A percentile compares a stretch with the other conserved stretches of the same genome.
Conservation (phyloP, 805 yeast genomes). For the Nakazawaea laoshanensis region DNA sequence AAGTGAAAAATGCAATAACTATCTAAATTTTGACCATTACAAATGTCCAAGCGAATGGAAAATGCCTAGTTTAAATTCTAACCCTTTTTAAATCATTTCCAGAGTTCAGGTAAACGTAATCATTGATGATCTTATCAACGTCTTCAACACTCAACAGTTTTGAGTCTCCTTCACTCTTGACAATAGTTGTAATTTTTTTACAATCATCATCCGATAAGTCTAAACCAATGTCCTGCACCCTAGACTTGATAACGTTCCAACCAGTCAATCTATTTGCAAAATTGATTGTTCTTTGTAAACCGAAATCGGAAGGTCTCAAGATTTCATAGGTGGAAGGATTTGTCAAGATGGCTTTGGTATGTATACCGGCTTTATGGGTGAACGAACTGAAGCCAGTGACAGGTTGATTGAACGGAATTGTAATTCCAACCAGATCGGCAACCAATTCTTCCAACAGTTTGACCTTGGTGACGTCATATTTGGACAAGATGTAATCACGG, state of each 20-base stretch:
- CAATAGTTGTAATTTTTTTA: constrained; percentile 46
- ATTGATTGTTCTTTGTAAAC: constrained; percentile 52
- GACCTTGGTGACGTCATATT: constrained; percentile 45
- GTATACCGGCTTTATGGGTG: constrained; percentile 59
- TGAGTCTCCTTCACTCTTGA: constrained; percentile 50
- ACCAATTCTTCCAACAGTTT: constrained; percentile 52
- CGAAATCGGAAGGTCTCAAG: constrained; percentile 49
- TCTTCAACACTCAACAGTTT: constrained; percentile 53
- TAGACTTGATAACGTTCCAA: constrained; percentile 54
- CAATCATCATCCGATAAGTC: constrained; percentile 48
- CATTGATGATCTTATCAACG: constrained; percentile 51
- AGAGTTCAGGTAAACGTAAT: constrained; percentile 27
- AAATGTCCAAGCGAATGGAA: too few relatives aligned
- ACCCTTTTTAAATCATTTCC: constrained; percentile 25
- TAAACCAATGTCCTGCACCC: constrained; percentile 53
- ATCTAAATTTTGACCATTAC: too few relatives aligned
- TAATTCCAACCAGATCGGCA: constrained; percentile 51
- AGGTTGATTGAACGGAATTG: constrained; percentile 55
- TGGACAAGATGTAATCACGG: constrained; percentile 48
- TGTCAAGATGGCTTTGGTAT: constrained; percentile 54
- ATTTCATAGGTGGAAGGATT: constrained; percentile 59
- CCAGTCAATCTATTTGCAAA: constrained; percentile 56
- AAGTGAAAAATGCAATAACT: too few relatives aligned
- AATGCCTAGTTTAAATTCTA: constrained; percentile 1
- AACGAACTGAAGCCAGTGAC: constrained; percentile 59